Base-by-base conservation (phyloP, 2,329 filamentous ascomycete species). In the Sarocladium brachiariae region DNA sequence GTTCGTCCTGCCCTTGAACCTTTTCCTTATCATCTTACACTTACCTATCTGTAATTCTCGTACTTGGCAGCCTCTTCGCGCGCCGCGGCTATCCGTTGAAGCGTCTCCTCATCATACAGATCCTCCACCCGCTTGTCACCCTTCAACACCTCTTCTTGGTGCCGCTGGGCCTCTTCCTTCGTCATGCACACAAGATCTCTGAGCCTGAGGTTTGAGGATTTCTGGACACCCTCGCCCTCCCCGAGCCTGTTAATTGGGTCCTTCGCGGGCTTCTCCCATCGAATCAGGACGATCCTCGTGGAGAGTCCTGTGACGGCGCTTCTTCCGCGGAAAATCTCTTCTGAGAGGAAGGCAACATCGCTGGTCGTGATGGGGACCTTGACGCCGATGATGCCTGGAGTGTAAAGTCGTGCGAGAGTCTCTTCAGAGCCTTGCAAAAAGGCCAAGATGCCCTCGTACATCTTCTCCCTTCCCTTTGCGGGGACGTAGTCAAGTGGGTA, bases 121-220 rank as follows among this genome's bases (percentile, higher is more conserved):
- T 92, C 84, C 56, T 87, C 84, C 0, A 81, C 72, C 8, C 63
- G 68, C 68, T 84, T 87, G 1, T 76, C 78, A 0, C 80, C 87
- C 59, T 80, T 84, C 39, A 97, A 71, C 1, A 97, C 76, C 61
- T 89, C 75, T 64, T 83, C 87, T 63, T 95, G 88, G 66, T 99
- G 93, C 52, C 79, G 76, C 14, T 76, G 70, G 2, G 87, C 88
- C 67, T 96, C 91, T 54, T 96, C 91, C 65, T 91, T 95, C 1
- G 91, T 96, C 88, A 96, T 89, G 59, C 87, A 87, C 0, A 96
- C 90, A 53, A 96, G 63, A 41, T 95, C 84, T 24, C 77, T 75
- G 58, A 92, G 68, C 27, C 74, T 67, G 4, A 97, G 58, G 2
- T 75, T 78, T n/a, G 87, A 84, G 41, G 77, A 82, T 61, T 87